A percentile compares a stretch with the other conserved stretches of the same genome.
Conservation (phyloP, 202 grass and related monocot species). For the Brachypodium distachyon region DNA sequence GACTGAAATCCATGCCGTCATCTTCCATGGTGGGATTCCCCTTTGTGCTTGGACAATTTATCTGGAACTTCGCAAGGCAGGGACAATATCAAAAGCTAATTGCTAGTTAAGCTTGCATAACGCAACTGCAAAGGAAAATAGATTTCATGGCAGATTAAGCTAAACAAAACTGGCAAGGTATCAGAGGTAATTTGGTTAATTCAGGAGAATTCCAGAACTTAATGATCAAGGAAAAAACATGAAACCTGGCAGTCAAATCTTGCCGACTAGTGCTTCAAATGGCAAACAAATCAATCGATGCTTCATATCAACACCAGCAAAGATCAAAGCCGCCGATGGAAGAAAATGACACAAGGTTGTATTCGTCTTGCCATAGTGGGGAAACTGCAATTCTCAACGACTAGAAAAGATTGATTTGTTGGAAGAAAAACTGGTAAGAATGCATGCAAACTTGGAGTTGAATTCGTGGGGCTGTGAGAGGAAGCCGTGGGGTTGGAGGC, state of each 20-base stretch:
- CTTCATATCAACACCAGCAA: constrained; percentile 15
- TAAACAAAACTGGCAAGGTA: not conserved
- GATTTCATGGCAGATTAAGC: not conserved
- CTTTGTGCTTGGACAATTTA: not conserved
- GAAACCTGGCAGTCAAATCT: constrained; percentile 11
- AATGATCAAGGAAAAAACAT: not conserved
- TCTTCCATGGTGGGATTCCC: constrained; percentile 2
- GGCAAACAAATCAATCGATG: not conserved
- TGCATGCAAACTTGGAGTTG: constrained; percentile 26
- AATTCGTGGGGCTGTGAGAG: constrained; percentile 37
- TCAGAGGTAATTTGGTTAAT: not conserved
- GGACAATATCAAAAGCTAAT: not conserved
- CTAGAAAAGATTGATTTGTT: constrained; percentile 15
- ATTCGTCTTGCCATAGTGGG: not conserved
- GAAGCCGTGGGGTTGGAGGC: constrained; percentile 23
- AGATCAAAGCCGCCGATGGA: not conserved
- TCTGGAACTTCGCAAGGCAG: constrained; percentile 25
- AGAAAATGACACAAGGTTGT: not conserved
- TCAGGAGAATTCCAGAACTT: not conserved
- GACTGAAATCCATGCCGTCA: constrained; percentile 55
- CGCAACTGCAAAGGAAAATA: not conserved
- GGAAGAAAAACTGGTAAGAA: constrained; percentile 3
- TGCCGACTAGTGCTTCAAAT: not conserved
- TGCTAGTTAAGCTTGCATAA: not conserved
- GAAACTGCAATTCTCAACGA: constrained; percentile 10